Conservation (phyloP, 2,329 filamentous ascomycete genomes). For the Boeremia exigua region DNA sequence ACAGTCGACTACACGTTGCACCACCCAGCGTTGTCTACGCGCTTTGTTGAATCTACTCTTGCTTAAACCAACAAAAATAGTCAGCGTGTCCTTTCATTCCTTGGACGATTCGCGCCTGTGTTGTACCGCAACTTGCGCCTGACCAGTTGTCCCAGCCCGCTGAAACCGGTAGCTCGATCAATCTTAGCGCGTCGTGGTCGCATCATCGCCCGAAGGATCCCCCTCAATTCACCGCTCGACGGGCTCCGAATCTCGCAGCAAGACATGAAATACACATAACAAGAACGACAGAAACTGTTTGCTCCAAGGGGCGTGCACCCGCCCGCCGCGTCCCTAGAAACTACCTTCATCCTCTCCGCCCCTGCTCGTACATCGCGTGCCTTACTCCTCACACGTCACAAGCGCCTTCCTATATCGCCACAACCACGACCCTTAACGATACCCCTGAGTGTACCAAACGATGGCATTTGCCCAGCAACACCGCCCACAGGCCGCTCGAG, state of each 20-base stretch:
- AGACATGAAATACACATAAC: conserved; percentile 26
- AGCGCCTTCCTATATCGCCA: conserved; percentile 21
- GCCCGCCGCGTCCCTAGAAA: conserved; percentile 1
- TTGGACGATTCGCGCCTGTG: conserved; percentile 13
- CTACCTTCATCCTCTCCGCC: conserved; percentile 6
- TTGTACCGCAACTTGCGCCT: conserved; percentile 22
- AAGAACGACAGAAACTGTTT: conserved; percentile 18
- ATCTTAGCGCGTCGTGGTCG: conserved; percentile 29
- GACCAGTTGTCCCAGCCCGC: conserved; percentile 20
- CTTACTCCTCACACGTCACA: conserved; percentile 17
- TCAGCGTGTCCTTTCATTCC: not conserved
- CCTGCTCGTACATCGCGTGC: conserved; percentile 23
- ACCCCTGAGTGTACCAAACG: conserved; percentile 12
- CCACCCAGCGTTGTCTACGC: not conserved
- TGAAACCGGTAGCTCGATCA: conserved; percentile 26
- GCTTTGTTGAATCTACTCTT: not conserved
- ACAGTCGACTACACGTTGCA: conserved; percentile 3
- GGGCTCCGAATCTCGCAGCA: conserved; percentile 21
- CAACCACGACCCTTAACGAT: conserved; percentile 13
- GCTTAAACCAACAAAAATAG: not conserved
- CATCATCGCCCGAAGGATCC: conserved; percentile 27
- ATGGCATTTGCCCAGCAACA: conserved; percentile 51
- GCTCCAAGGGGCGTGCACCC: conserved; percentile 15
- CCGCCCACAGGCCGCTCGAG: conserved; percentile 43
- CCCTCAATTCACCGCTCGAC: conserved; percentile 28